Evolutionary conservation across 306 rosid species (phyloP).

Genomic region (Malus orientalis): DNA sequence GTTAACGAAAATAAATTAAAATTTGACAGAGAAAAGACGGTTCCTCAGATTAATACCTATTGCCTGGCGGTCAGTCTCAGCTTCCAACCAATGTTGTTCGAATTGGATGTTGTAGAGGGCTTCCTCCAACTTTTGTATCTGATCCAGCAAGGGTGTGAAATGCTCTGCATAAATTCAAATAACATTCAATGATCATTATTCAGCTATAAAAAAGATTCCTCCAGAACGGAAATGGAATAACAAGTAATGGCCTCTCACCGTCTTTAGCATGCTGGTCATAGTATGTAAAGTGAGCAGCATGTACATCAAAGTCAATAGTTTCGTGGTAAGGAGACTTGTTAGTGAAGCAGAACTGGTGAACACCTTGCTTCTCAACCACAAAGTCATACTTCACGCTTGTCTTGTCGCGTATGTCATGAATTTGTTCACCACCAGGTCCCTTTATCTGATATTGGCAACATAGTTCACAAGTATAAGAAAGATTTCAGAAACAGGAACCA

Average conservation of each 20-base stretch:
- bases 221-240: not conserved
- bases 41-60: constrained; percentile 44
- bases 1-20: not conserved
- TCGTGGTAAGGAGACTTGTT: constrained; percentile 80
- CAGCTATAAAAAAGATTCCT: not conserved
- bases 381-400: constrained; percentile 50
- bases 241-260: constrained; percentile 39
- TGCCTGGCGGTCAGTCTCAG: constrained; percentile 89
- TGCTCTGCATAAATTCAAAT: constrained; percentile 55
- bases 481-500: not conserved
- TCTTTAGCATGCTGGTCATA: constrained; percentile 88
- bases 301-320: constrained; percentile 73
- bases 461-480: not conserved
- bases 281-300: constrained; percentile 66
- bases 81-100: constrained; percentile 96
- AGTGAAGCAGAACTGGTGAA: constrained; percentile 63
- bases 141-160: constrained; percentile 76
- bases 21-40: not conserved
- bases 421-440: constrained; percentile 78
- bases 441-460: constrained; percentile 40
- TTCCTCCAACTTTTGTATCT: constrained; percentile 85
- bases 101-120: constrained; percentile 83
- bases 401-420: constrained; percentile 57
- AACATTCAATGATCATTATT: constrained; percentile 5
- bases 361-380: constrained; percentile 51